phyloP scores from a whole-genome alignment of 1,139 yeast genomes.

The Hansenula sp. region DNA sequence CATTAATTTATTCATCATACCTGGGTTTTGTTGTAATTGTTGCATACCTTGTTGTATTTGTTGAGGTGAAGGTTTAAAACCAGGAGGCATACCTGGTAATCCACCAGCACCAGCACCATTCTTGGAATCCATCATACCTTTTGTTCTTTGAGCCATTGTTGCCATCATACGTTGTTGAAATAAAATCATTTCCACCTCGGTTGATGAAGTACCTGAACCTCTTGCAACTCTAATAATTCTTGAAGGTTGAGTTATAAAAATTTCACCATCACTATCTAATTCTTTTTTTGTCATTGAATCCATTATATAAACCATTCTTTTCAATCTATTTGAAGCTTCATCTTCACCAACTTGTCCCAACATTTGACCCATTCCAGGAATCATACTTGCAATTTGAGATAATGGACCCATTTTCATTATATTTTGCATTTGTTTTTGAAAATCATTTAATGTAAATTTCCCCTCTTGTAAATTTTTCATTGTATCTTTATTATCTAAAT shows the following conservation, averaged over 20 bases:
- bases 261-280: conserved; percentile 83
- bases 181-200: conserved; percentile 90
- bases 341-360: conserved; percentile 89
- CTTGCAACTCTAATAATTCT: conserved; percentile 88
- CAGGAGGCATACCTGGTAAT: conserved; percentile 39
- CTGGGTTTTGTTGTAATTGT: conserved; percentile 61
- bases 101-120: conserved; percentile 35
- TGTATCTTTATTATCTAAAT: conserved; percentile 88
- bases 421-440: conserved; percentile 93
- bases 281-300: conserved; percentile 96
- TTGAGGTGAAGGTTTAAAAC: conserved; percentile 22
- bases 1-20: conserved; percentile 56
- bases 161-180: conserved; percentile 96
- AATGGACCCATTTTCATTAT: conserved; percentile 96
- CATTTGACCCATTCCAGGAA: conserved; percentile 87
- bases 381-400: conserved; percentile 90
- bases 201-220: conserved; percentile 93
- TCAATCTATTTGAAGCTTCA: conserved; percentile 76
- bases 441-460: conserved; percentile 84
- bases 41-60: conserved; percentile 41
- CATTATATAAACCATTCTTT: conserved; percentile 87
- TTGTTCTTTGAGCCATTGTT: conserved; percentile 77
- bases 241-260: conserved; percentile 77
- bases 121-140: conserved; percentile 50
- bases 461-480: conserved; percentile 94